Evolutionary conservation across 176 grass and related monocot species (phyloP), one percentile per base, ranked within the genome.

Genomic region (Dactylis glomerata): DNA sequence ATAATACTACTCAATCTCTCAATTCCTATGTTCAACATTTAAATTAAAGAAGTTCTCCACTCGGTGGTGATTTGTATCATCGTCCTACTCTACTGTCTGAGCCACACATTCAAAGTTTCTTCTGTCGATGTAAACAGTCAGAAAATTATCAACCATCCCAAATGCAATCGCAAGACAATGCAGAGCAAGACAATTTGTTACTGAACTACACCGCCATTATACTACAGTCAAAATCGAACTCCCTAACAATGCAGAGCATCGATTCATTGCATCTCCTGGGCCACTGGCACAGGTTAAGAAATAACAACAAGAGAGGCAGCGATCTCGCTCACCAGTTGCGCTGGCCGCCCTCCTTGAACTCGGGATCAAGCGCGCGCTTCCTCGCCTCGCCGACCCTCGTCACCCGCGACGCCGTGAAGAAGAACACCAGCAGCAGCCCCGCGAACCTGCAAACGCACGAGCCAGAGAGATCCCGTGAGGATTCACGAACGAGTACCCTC

Each of bases 321-420:
- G 4, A 84, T 87, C n/a, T 58, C 24, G 66, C 64, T 82, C 24
- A 98, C 96, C 96, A 95, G 79, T 98, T 95, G 57, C 87, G 91
- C 77, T 92, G 89, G 16, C 93, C 96, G 13, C 96, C 96, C 79
- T 95, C 87, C 80, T 98, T 98, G 75, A 98, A 98, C 20, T 95
- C 92, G 36, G 73, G 70, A 40, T 98, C 96, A 7, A 98, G 92
- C n/a, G 40, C 86, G 34, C 87, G 85, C 80, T 98, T 98, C 91
- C 86, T 90, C 49, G 85, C 89, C 89, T 92, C 87, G 73, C 96
- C 93, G 28, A 93, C 57, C 90, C 93, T 95, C 44, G 96, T 98
- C 73, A 93, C 76, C 87, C 87, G 87, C 45, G 96, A 98, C 34
- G 96, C 71, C 17, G 96, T 93, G 88, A 98, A 98, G 89, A 95